Conservation (phyloP, 345 rosid species). For the Litchi chinensis region DNA sequence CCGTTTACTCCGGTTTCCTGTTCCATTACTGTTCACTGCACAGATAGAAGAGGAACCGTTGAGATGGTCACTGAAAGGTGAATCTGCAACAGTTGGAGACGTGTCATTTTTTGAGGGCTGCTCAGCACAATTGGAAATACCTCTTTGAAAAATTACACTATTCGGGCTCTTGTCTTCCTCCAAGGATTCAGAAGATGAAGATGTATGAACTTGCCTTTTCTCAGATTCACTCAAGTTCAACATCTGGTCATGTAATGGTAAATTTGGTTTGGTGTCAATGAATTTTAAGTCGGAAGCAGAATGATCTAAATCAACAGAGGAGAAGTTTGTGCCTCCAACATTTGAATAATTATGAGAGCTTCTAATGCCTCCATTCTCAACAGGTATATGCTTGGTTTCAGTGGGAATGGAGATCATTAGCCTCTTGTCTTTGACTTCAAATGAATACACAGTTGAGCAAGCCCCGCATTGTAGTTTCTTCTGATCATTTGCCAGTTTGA, state of each 20-base stretch:
- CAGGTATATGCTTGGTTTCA: constrained; percentile 21
- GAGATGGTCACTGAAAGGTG: constrained; percentile 46
- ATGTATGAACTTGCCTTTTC: constrained; percentile 25
- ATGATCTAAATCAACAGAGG: constrained; percentile 22
- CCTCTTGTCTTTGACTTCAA: constrained; percentile 42
- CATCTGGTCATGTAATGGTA: constrained; percentile 20
- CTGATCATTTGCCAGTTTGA: constrained; percentile 31
- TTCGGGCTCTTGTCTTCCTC: constrained; percentile 33
- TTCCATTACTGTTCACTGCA: constrained; percentile 36
- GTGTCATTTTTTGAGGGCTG: constrained; percentile 28
- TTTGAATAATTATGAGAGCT: constrained; percentile 15
- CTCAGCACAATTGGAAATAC: constrained; percentile 26
- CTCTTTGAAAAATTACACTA: constrained; percentile 12
- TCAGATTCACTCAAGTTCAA: constrained; percentile 19
- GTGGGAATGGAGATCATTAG: constrained; percentile 38
- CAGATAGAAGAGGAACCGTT: constrained; percentile 38
- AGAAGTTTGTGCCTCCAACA: constrained; percentile 18
- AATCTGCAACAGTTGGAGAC: constrained; percentile 37
- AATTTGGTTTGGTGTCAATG: constrained; percentile 14
- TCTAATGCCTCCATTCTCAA: constrained; percentile 2
- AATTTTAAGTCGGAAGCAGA: constrained; percentile 13
- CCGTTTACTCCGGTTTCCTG: constrained; percentile 29
- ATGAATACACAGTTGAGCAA: constrained; percentile 50
- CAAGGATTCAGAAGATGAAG: constrained; percentile 30
- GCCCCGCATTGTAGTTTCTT: constrained; percentile 59